Evolutionary conservation across 2,329 filamentous ascomycete species (phyloP), one percentile per base, ranked within the genome.

Genomic region (Aphanocladium album): DNA sequence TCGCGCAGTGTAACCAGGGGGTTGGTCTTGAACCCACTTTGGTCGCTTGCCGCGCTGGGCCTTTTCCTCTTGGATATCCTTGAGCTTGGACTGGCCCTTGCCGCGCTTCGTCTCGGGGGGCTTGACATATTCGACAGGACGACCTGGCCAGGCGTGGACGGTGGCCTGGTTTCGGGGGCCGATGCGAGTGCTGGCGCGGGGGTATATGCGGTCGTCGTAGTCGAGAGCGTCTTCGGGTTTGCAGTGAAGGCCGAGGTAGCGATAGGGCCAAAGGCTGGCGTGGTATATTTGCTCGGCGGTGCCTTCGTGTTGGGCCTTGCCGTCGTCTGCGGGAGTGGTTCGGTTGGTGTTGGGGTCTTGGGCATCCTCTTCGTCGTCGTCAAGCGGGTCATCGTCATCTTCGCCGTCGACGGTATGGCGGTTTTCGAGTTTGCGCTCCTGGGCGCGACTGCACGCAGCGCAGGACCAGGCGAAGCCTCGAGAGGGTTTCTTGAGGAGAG

Each of bases 381-480:
- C 83, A 62, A 81, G 71, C 33, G 77, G 66, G 65, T 88, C 85
- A 30, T 88, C 85, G 57, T 89, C 85, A 17, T 89, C 85, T n/a
- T 69, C 77, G 54, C 92, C 79, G n/a, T 92, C 91, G 49, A 84
- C 91, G 0, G 92, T 96, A 71, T 96, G 89, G 62, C 92, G 88
- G 62, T 92, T 91, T 78, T 98, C 93, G 30, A 97, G 80, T 73
- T 90, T 96, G 67, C 90, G 87, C 75, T 98, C 95, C 72, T 96
- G 93, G n/a, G 91, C 93, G 69, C 93, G 88, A 74, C 92, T 97
- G 75, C 95, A 99, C 62, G 93, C 89, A 59, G 91, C 95, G 74
- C 95, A 99, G 33, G 95, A 93, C 95, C 95, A 99, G 5, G 92
- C 95, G 76, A 99, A 99, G 43, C 95, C 95, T 74, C 95, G 89